Conservation (phyloP, 345 rosid genomes). For the Acer saccharum region DNA sequence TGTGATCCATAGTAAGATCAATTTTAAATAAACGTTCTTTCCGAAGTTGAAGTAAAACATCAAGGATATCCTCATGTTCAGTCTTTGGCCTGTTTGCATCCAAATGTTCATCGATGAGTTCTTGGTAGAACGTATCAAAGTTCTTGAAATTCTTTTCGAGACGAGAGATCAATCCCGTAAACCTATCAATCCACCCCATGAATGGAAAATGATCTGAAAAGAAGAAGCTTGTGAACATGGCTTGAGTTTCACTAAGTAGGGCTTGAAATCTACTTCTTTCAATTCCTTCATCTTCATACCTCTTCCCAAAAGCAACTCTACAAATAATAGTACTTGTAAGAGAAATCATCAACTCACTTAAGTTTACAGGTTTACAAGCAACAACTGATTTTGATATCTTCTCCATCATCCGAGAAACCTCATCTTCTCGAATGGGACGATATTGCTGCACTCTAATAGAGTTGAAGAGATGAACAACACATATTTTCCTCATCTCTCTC, state of each 20-base stretch:
- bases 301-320: constrained; percentile 34
- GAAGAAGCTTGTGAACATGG: constrained; percentile 24
- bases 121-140: constrained; percentile 32
- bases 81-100: constrained; percentile 3
- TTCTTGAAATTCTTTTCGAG: constrained; percentile 26
- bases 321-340: constrained; percentile 22
- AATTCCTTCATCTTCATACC: constrained; percentile 11
- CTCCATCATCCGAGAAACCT: constrained; percentile 26
- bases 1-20: constrained; percentile 28
- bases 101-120: constrained; percentile 36
- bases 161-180: constrained; percentile 18
- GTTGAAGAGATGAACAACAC: constrained; percentile 30
- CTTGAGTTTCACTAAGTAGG: constrained; percentile 28
- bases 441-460: constrained; percentile 18
- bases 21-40: constrained; percentile 16
- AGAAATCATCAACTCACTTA: constrained; percentile 16
- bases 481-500: constrained; percentile 28
- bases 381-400: constrained; percentile 9
- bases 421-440: constrained; percentile 26
- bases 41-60: constrained; percentile 25
- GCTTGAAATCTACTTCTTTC: constrained; percentile 16
- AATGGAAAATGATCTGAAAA: constrained; percentile 32
- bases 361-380: constrained; percentile 1
- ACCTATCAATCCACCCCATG: constrained; percentile 30
- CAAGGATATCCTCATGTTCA: constrained; percentile 25